phyloP scores from a whole-genome alignment of 352 stramenopile species.

The Phytophthora pseudosyringae region DNA sequence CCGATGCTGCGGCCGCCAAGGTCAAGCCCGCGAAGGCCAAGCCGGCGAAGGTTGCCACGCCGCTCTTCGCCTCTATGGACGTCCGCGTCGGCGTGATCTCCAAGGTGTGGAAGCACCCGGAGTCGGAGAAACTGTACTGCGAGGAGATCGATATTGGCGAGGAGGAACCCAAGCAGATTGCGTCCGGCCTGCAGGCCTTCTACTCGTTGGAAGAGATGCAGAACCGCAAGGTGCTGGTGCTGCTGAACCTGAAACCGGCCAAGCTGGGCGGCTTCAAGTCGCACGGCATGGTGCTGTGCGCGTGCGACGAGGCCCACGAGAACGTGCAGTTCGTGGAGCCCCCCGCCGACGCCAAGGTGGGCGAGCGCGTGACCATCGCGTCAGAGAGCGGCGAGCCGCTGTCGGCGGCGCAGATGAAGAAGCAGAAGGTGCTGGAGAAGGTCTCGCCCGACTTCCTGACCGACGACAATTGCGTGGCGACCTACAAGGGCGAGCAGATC shows the following conservation, averaged over 20 bases:
- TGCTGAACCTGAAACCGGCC: conserved; percentile 98
- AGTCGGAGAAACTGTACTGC: conserved; percentile 97
- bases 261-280: conserved; percentile 98
- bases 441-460: conserved; percentile 69
- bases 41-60: conserved; percentile 56
- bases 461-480: conserved; percentile 69
- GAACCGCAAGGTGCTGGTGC: conserved; percentile 94
- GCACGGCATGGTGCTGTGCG: conserved; percentile 97
- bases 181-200: conserved; percentile 94
- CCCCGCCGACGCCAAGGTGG: conserved; percentile 90
- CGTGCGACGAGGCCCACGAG: conserved; percentile 86
- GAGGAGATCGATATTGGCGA: conserved; percentile 99
- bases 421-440: conserved; percentile 91
- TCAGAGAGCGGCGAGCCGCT: conserved; percentile 74
- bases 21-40: conserved; percentile 49
- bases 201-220: conserved; percentile 96
- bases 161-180: conserved; percentile 93
- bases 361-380: conserved; percentile 93
- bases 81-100: conserved; percentile 85
- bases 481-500: conserved; percentile 81
- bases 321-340: conserved; percentile 96
- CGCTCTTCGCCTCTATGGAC: conserved; percentile 79
- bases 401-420: conserved; percentile 85
- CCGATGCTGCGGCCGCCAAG: conserved; percentile 57
- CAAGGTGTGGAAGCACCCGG: conserved; percentile 86